These are phyloP conservation scores for Kazachstania martiniae DNA, from an alignment of 805 yeast species.

Conservation along the genomic window DNA sequence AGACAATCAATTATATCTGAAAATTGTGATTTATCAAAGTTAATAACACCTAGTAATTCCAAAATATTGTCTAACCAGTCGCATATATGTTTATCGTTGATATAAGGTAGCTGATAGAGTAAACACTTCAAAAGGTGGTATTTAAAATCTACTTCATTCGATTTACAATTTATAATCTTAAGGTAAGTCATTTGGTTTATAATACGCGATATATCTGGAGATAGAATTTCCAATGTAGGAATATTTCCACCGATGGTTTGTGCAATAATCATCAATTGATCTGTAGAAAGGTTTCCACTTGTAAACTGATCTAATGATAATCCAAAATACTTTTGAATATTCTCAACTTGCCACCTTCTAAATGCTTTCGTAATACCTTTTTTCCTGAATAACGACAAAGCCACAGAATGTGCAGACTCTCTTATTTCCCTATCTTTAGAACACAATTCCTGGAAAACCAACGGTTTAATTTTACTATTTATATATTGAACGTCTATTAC, in stretches of 20 bases:
- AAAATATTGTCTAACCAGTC: constrained; percentile 21
- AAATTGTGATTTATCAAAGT: constrained; percentile 2
- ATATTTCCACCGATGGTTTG: constrained; percentile 9
- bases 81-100: constrained; percentile 5
- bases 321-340: constrained; percentile 8
- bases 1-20: constrained; percentile 9
- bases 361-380: constrained; percentile 1
- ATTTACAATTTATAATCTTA: constrained; percentile 7
- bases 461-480: constrained; percentile 5
- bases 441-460: constrained; percentile 5
- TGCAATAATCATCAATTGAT: constrained; percentile 14
- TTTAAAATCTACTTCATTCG: constrained; percentile 4
- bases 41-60: constrained; percentile 8
- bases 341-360: constrained; percentile 11
- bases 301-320: constrained; percentile 11
- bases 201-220: constrained; percentile 12
- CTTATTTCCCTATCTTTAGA: constrained; percentile 8
- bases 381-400: constrained; percentile 11
- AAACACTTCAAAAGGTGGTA: constrained; percentile 15
- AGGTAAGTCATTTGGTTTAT: constrained; percentile 15
- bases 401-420: constrained; percentile 18
- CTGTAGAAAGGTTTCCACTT: constrained; percentile 6
- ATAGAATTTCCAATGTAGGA: constrained; percentile 4
- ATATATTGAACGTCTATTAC: constrained; percentile 4
- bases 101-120: constrained; percentile 13